Percentiles rank a stretch among this genome's conserved stretches.
These are phyloP conservation scores for Prunus yedoensis DNA, from an alignment of 331 rosid species.

Conservation along the genomic window DNA sequence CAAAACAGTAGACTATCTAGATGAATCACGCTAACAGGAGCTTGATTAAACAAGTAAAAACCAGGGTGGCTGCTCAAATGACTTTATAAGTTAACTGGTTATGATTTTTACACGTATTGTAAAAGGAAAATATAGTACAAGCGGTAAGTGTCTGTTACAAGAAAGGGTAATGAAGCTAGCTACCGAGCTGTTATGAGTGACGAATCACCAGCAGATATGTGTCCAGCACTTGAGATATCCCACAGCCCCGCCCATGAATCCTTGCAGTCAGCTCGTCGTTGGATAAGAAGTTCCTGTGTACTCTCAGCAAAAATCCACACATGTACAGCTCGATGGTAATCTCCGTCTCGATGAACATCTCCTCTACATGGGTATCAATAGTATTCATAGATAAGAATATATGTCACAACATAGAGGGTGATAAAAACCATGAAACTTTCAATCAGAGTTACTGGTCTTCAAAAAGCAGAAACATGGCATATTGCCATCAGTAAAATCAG, in stretches of 20 bases:
- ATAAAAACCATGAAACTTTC: neutral
- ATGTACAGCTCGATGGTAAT: constrained; percentile 90
- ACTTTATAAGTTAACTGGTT: neutral
- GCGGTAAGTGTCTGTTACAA: neutral
- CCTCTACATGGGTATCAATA: constrained; percentile 35
- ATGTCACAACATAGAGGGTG: neutral
- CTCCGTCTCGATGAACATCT: constrained; percentile 86
- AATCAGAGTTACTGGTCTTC: neutral
- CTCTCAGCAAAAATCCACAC: constrained; percentile 84
- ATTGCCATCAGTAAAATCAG: neutral
- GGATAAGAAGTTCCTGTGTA: constrained; percentile 76
- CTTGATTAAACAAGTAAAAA: neutral
- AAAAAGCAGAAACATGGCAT: neutral
- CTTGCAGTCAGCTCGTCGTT: constrained; percentile 71
- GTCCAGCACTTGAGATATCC: constrained; percentile 97
- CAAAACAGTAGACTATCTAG: neutral
- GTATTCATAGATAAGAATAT: neutral
- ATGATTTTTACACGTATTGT: neutral
- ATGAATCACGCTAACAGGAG: neutral
- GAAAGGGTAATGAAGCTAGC: neutral
- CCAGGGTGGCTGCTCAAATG: neutral
- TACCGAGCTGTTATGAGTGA: constrained; percentile 79
- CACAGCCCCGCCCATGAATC: constrained; percentile 87
- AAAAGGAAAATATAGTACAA: neutral
- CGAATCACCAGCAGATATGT: constrained; percentile 77